Percentiles rank a stretch among this genome's conserved stretches.
Conservation (phyloP, 2,329 filamentous ascomycete species). For the Sodiomyces alkalinus region DNA sequence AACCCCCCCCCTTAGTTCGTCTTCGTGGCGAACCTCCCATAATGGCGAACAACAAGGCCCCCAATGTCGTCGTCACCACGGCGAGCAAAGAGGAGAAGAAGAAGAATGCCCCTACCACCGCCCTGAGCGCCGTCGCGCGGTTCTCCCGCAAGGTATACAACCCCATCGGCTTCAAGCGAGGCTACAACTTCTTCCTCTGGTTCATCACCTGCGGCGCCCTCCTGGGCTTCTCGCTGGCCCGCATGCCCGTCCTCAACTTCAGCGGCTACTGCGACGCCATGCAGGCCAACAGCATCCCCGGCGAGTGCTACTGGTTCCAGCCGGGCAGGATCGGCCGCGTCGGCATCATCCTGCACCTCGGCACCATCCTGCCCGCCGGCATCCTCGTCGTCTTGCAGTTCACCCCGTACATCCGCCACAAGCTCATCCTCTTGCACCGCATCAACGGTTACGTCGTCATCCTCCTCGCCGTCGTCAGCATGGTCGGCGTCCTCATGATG, state of each 20-base stretch:
- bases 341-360: constrained; percentile 31
- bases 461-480: constrained; percentile 27
- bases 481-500: constrained; percentile 37
- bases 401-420: constrained; percentile 29
- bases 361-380: constrained; percentile 26
- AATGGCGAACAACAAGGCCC: too few relatives aligned
- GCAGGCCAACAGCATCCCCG: constrained; percentile 19
- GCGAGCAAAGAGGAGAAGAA: too few relatives aligned
- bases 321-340: constrained; percentile 12
- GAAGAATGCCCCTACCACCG: too few relatives aligned
- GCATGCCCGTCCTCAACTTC: constrained; percentile 30
- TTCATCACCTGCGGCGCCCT: constrained; percentile 29
- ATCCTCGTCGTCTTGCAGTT: constrained; percentile 33
- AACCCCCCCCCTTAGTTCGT: too few relatives aligned
- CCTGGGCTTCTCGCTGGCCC: constrained; percentile 30
- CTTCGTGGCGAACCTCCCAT: too few relatives aligned
- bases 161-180: constrained; percentile 37
- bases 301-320: constrained; percentile 23
- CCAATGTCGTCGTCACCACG: too few relatives aligned
- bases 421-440: constrained; percentile 37
- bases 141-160: constrained; percentile 19
- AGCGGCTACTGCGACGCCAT: constrained; percentile 2
- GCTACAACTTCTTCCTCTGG: constrained; percentile 42
- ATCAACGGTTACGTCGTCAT: constrained; percentile 43
- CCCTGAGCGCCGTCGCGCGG: constrained; percentile 8